Conservation (phyloP, 345 rosid species). For the Litchi chinensis region DNA sequence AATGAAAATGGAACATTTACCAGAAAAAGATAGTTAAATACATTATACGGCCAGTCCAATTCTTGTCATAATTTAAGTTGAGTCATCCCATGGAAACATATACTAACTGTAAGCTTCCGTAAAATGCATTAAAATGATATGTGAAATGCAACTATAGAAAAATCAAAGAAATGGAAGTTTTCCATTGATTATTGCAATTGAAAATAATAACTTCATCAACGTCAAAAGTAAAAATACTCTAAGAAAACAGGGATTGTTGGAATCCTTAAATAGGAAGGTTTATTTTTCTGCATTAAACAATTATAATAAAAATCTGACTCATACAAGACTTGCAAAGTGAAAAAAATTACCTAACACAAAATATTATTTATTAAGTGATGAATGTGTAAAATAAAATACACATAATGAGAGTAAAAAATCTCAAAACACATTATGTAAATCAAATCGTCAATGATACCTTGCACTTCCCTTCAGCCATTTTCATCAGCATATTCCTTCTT, state of each 20-base stretch:
- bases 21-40: constrained; percentile 16
- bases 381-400: background rate
- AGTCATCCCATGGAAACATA: background rate
- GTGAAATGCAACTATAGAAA: background rate
- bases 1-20: constrained; percentile 12
- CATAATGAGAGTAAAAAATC: background rate
- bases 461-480: constrained; percentile 99
- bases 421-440: background rate
- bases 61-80: background rate
- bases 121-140: background rate
- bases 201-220: constrained; percentile 3
- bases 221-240: background rate
- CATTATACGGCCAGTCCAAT: background rate
- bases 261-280: background rate
- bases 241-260: background rate
- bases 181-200: background rate
- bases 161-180: background rate
- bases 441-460: constrained; percentile 54
- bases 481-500: constrained; percentile 97
- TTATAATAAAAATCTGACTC: background rate
- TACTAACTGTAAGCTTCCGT: background rate
- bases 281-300: background rate
- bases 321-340: background rate
- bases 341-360: background rate
- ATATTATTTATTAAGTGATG: background rate